These are phyloP conservation scores for Avena insularis DNA, from an alignment of 176 grass and related monocot species.

Conservation along the genomic window DNA sequence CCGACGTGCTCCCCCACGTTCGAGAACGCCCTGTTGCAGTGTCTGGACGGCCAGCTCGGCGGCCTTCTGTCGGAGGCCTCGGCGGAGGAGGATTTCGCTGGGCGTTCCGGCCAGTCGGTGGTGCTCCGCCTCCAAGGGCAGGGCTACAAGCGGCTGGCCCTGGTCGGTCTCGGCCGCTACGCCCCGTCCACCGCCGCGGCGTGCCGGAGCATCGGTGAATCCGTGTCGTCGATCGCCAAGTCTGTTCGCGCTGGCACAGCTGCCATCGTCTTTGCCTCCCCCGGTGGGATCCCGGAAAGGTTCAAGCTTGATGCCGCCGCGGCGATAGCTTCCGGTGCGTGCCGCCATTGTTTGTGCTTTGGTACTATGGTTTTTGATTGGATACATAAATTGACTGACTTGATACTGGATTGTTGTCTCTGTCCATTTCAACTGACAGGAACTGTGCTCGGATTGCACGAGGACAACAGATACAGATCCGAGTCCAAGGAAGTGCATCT, in stretches of 20 bases:
- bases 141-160: slow-evolving; percentile 78
- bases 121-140: slow-evolving; percentile 73
- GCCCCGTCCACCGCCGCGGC: slow-evolving; percentile 45
- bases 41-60: slow-evolving; percentile 67
- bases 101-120: slow-evolving; percentile 70
- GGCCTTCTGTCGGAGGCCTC: slow-evolving; percentile 72
- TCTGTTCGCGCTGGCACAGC: slow-evolving; percentile 65
- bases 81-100: slow-evolving; percentile 83
- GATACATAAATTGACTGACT: not conserved
- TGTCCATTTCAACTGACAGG: slow-evolving; percentile 52
- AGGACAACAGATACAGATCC: slow-evolving; percentile 90
- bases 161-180: slow-evolving; percentile 72
- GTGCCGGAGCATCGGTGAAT: slow-evolving; percentile 62
- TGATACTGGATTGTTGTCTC: not conserved
- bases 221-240: slow-evolving; percentile 70
- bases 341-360: not conserved
- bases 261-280: slow-evolving; percentile 67
- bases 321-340: slow-evolving; percentile 68
- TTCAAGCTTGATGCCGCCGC: slow-evolving; percentile 59
- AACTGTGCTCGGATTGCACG: slow-evolving; percentile 73
- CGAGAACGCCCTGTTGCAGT: slow-evolving; percentile 70
- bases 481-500: slow-evolving; percentile 73
- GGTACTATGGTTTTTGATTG: not conserved
- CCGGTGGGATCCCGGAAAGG: slow-evolving; percentile 48
- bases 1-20: slow-evolving; percentile 61